phyloP scores from a whole-genome alignment of 1,284 basidiomycete genomes.

The Rhodofomes roseus region DNA sequence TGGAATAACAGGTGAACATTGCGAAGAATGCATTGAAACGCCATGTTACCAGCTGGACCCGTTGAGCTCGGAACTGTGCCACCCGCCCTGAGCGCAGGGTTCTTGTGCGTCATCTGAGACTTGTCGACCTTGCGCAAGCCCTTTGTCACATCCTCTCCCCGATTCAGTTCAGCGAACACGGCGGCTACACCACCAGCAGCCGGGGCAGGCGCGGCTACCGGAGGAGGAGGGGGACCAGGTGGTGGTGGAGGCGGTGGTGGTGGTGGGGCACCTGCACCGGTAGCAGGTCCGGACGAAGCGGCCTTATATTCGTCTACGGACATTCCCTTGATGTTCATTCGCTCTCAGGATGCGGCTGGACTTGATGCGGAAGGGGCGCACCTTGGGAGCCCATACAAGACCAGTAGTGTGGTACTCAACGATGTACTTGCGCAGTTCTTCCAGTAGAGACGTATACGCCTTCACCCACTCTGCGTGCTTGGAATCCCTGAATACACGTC shows the following conservation, averaged over 20 bases:
- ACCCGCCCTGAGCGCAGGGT: slow-evolving; percentile 77
- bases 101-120: slow-evolving; percentile 99
- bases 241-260: slow-evolving; percentile 59
- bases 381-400: slow-evolving; percentile 86
- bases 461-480: slow-evolving; percentile 90
- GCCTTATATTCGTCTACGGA: slow-evolving; percentile 54
- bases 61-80: slow-evolving; percentile 53
- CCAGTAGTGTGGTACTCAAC: slow-evolving; percentile 88
- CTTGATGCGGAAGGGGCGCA: slow-evolving; percentile 25
- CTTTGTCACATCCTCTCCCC: slow-evolving; percentile 88
- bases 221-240: slow-evolving; percentile 38
- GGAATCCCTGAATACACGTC: slow-evolving; percentile 58
- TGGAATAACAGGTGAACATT: neutral
- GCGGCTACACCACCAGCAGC: slow-evolving; percentile 67
- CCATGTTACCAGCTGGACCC: slow-evolving; percentile 14
- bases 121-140: slow-evolving; percentile 92
- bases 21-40: too few relatives aligned
- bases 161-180: slow-evolving; percentile 92
- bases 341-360: neutral
- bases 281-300: slow-evolving; percentile 22
- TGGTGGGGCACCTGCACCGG: slow-evolving; percentile 33
- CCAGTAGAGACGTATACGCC: slow-evolving; percentile 69
- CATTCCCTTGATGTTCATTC: slow-evolving; percentile 47
- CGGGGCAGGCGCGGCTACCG: slow-evolving; percentile 37
- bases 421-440: slow-evolving; percentile 81